Base-by-base conservation (phyloP, 192 early-diverging fungal species). In the Allomyces javanicus region DNA sequence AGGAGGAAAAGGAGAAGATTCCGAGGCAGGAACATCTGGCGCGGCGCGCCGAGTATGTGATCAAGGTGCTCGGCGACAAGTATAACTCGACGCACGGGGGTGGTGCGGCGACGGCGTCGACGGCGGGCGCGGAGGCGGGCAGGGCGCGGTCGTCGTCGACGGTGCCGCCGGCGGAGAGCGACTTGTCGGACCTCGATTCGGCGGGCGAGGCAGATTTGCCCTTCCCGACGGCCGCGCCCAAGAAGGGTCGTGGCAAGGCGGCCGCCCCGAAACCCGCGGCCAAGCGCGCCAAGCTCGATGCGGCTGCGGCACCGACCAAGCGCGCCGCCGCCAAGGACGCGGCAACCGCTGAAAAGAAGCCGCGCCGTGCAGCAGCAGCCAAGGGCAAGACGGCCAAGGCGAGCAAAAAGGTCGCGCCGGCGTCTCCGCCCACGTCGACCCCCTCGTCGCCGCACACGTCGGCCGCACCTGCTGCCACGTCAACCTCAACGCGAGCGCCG, bases 11-110 rank as follows among this genome's bases (percentile, higher is more conserved):
- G 63, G 76, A 73, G 24, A 72, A 79, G 64, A 74, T 81, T 27
- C 96, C 96, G 40, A 89, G 93, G 74, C 77, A 88, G 1, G 78
- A 88, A 24, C 93, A 95, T 69, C 73, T 99, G 25, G 83, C 82
- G 33, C 83, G 95, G 9, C 81, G 97, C 12, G 90, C 86, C n/a
- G 90, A 97, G 68, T 91, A 89, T 62, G 71, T 97, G 69, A 76
- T 99, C 66, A 90, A 94, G 74, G 79, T 85, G 9, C 74, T 96
- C 25, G 81, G 85, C 4, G 89, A 92, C 50, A 73, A 78, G 40
- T 40, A 40, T 9, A 40, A 40, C 33, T 40, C 33, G 33, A 40
- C 33, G 33, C 33, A 40, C 33, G 33, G 33, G 3, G 33, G 33
- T 3, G 33, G 4, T 9, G 33, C 33, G 7, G 3, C 33, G 83